phyloP scores from a whole-genome alignment of 176 grass and related monocot genomes.

The Ampelocalamus luodianensis region DNA sequence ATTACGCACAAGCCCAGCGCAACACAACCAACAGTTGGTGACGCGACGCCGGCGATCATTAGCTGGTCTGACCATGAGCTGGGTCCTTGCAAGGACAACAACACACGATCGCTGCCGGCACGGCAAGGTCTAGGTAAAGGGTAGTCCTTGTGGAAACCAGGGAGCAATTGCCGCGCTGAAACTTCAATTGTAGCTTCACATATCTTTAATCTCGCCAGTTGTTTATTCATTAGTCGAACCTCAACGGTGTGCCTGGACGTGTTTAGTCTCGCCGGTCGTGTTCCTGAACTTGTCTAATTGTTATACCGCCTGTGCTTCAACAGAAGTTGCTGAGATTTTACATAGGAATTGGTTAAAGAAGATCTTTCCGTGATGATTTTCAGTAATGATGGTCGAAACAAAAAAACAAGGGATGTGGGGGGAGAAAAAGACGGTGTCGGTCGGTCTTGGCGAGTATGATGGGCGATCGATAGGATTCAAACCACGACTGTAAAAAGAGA shows the following conservation, averaged over 20 bases:
- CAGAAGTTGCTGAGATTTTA: background rate
- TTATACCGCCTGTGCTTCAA: background rate
- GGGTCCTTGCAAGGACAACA: constrained; percentile 1
- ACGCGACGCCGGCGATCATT: constrained; percentile 48
- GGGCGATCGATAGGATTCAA: constrained; percentile 26
- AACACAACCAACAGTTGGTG: background rate
- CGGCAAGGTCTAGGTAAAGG: background rate
- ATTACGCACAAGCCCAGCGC: background rate
- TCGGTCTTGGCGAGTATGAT: constrained; percentile 28
- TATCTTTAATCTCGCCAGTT: background rate
- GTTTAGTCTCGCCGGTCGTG: background rate
- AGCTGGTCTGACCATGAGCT: constrained; percentile 16
- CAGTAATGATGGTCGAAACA: background rate
- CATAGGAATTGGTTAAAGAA: background rate
- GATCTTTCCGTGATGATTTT: background rate
- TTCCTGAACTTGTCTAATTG: background rate
- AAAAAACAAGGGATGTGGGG: constrained; percentile 1
- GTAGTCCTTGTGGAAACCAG: background rate
- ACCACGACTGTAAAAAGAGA: constrained; percentile 21
- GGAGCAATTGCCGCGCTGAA: background rate
- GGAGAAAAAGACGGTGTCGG: background rate
- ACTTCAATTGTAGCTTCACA: too few relatives aligned
- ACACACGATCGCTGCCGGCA: background rate
- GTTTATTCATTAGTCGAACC: too few relatives aligned
- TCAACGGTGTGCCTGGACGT: too few relatives aligned